These are phyloP conservation scores for Geosmithia putterillii DNA, from an alignment of 2,329 filamentous ascomycete species.

Conservation along the genomic window DNA sequence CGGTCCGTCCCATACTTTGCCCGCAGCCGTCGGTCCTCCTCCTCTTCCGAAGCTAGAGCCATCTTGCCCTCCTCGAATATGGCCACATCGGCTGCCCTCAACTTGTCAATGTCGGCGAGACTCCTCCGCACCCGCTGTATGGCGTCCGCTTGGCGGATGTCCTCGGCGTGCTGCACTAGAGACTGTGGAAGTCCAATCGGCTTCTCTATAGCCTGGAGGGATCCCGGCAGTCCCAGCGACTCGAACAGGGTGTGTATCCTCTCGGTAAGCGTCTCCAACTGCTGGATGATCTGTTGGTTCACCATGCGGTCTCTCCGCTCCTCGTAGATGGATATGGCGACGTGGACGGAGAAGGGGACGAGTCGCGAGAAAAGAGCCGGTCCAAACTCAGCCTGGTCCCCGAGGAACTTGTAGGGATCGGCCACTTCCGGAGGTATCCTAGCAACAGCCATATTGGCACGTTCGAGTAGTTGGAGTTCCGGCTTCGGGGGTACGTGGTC, in stretches of 20 bases:
- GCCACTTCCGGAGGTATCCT: slow-evolving; percentile 72
- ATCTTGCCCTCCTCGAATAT: slow-evolving; percentile 77
- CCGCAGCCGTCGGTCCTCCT: slow-evolving; percentile 68
- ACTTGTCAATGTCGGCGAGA: slow-evolving; percentile 78
- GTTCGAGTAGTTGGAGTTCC: slow-evolving; percentile 73
- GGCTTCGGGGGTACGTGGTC: slow-evolving; percentile 76
- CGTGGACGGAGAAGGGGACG: slow-evolving; percentile 89
- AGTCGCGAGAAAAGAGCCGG: slow-evolving; percentile 79
- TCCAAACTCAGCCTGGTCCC: slow-evolving; percentile 70
- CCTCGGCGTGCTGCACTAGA: slow-evolving; percentile 81
- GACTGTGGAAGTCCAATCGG: slow-evolving; percentile 80
- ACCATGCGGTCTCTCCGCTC: slow-evolving; percentile 84
- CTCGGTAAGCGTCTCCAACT: slow-evolving; percentile 70
- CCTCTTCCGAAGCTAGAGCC: slow-evolving; percentile 64
- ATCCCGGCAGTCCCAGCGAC: slow-evolving; percentile 80
- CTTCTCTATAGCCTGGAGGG: slow-evolving; percentile 88
- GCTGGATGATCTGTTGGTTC: slow-evolving; percentile 74
- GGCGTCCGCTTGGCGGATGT: slow-evolving; percentile 83
- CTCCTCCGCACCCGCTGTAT: slow-evolving; percentile 64
- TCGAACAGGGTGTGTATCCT: slow-evolving; percentile 68
- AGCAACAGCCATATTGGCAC: slow-evolving; percentile 77
- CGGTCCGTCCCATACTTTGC: slow-evolving; percentile 75
- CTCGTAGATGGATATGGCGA: slow-evolving; percentile 90
- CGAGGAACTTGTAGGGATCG: slow-evolving; percentile 67
- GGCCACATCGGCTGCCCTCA: slow-evolving; percentile 67